phyloP scores from a whole-genome alignment of 139 green algal genomes.

The Coccomyxa sp. region DNA sequence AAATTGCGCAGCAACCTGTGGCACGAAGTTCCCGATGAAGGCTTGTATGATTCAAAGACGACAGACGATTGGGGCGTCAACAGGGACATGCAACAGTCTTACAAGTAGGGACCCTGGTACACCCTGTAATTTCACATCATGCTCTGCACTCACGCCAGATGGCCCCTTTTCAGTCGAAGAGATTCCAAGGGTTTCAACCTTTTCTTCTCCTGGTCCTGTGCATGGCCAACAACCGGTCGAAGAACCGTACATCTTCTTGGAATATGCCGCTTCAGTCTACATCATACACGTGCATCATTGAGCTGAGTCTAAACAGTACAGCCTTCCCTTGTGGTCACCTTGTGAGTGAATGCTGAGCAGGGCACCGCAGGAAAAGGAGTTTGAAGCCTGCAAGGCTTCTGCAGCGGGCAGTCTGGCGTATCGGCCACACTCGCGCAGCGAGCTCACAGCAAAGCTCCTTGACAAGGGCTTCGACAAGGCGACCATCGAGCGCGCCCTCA shows the following conservation, averaged over 20 bases:
- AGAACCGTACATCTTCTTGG: too few species aligned
- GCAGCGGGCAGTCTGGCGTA: constrained; percentile 30
- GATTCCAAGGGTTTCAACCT: too few species aligned
- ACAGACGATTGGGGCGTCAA: neutral
- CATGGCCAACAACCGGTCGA: too few species aligned
- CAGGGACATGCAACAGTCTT: neutral
- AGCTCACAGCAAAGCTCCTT: constrained; percentile 38
- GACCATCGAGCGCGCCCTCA: constrained; percentile 24
- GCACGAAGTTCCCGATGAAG: too few species aligned
- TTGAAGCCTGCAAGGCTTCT: constrained; percentile 27
- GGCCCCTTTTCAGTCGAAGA: too few species aligned
- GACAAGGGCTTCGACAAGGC: constrained; percentile 27
- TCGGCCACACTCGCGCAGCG: constrained; percentile 21
- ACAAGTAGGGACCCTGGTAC: neutral
- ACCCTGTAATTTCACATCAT: too few species aligned
- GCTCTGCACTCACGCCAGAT: too few species aligned
- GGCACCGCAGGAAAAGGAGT: neutral
- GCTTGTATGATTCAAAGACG: neutral
- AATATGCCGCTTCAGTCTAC: too few species aligned
- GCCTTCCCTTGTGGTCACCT: neutral
- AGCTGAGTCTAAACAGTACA: too few species aligned
- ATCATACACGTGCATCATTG: too few species aligned
- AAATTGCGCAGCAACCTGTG: too few species aligned
- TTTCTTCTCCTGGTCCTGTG: too few species aligned
- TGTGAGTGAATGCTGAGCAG: neutral